Percentiles rank a stretch among this genome's conserved stretches.
Conservation (phyloP, 1,284 basidiomycete species). For the Veloporphyrellus conicus region DNA sequence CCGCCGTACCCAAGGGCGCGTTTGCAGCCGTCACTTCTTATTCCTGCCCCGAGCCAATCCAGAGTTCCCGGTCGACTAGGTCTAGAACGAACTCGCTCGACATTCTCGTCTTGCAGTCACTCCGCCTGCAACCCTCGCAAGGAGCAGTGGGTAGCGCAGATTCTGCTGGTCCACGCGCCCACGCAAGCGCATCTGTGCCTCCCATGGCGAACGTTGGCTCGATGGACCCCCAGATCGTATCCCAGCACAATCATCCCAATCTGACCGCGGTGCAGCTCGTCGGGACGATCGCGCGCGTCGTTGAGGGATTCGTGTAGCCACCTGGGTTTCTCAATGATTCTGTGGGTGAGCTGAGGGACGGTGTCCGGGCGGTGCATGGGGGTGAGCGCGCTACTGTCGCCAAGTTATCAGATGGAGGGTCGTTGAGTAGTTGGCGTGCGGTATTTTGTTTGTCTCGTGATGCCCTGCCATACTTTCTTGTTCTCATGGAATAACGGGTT, state of each 20-base stretch:
- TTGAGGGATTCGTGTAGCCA: slow-evolving; percentile 7
- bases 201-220: no score
- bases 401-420: not conserved
- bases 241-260: not conserved
- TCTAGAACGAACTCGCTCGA: not conserved
- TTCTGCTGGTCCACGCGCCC: no score
- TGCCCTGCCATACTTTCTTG: no score
- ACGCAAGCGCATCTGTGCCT: no score
- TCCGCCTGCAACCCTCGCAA: no score
- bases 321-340: not conserved
- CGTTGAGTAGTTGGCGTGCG: not conserved
- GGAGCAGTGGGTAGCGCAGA: no score
- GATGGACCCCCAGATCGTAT: not conserved
- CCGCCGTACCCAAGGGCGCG: slow-evolving; percentile 15
- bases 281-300: slow-evolving; percentile 18
- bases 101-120: slow-evolving; percentile 3
- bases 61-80: not conserved
- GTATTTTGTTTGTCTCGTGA: no score
- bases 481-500: no score
- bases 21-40: not conserved
- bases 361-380: no score
- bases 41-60: not conserved
- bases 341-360: not conserved
- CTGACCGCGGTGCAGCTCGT: slow-evolving; percentile 13
- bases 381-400: not conserved